Conservation (phyloP, 2,329 filamentous ascomycete species). For the Phyllosticta ampelicida region DNA sequence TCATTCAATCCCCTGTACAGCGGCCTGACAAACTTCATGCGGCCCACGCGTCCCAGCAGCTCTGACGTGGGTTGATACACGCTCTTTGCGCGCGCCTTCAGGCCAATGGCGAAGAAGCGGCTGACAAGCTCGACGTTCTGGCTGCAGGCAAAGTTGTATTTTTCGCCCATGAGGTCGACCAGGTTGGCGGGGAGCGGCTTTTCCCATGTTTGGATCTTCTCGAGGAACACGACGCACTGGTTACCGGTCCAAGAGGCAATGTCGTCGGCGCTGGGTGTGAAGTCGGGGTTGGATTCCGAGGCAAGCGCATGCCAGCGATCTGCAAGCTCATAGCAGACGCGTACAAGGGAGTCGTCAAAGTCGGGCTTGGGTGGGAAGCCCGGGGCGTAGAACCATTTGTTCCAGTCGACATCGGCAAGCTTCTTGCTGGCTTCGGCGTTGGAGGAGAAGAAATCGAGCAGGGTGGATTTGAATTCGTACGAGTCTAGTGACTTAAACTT, state of each 20-base stretch:
- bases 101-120: conserved; percentile 68
- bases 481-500: conserved; percentile 81
- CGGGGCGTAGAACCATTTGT: conserved; percentile 76
- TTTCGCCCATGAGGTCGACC: conserved; percentile 59
- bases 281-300: conserved; percentile 19
- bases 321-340: conserved; percentile 73
- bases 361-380: conserved; percentile 82
- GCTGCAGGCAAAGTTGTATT: conserved; percentile 63
- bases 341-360: conserved; percentile 80
- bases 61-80: conserved; percentile 62
- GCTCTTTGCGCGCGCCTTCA: conserved; percentile 59
- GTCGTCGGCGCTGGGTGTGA: conserved; percentile 57
- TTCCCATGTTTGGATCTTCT: conserved; percentile 59
- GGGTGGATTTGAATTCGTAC: conserved; percentile 84
- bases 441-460: conserved; percentile 70
- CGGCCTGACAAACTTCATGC: conserved; percentile 96
- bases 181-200: conserved; percentile 53
- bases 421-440: conserved; percentile 54
- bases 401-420: conserved; percentile 72
- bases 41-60: conserved; percentile 68
- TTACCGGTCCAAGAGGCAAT: conserved; percentile 68
- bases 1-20: conserved; percentile 67
- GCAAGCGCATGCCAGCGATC: conserved; percentile 61
- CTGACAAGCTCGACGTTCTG: conserved; percentile 79
- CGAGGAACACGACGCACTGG: conserved; percentile 85